These are phyloP conservation scores for Xylogone sp. DNA, from an alignment of 2,329 filamentous ascomycete species.

Conservation along the genomic window DNA sequence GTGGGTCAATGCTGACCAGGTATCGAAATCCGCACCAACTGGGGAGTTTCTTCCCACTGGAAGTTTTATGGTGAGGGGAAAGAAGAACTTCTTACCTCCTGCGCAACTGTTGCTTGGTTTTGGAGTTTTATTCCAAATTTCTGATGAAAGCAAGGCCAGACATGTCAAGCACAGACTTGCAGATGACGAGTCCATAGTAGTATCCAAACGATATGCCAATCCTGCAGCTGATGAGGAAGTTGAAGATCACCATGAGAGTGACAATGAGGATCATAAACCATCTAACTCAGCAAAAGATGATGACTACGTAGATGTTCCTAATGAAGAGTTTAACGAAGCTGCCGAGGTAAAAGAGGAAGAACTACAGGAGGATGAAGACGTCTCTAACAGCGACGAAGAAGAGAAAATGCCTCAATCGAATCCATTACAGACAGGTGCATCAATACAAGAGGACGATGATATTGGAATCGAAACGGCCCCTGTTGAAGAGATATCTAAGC, in stretches of 20 bases:
- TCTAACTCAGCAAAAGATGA: slow-evolving; percentile 13
- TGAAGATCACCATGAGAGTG: background rate
- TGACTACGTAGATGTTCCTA: slow-evolving; percentile 16
- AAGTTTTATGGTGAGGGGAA: slow-evolving; percentile 75
- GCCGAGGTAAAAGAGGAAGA: slow-evolving; percentile 24
- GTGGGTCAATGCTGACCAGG: slow-evolving; percentile 90
- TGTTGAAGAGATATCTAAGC: background rate
- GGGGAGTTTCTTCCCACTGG: slow-evolving; percentile 80
- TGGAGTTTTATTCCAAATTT: slow-evolving; percentile 82
- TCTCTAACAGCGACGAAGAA: slow-evolving; percentile 19
- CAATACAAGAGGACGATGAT: slow-evolving; percentile 1
- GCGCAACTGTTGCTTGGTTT: slow-evolving; percentile 85
- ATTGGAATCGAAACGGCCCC: slow-evolving; percentile 9
- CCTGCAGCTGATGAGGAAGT: background rate
- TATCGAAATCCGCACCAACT: slow-evolving; percentile 76
- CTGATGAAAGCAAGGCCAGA: slow-evolving; percentile 77
- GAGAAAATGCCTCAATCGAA: slow-evolving; percentile 23
- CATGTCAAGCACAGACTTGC: slow-evolving; percentile 71
- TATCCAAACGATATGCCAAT: background rate
- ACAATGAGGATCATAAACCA: background rate
- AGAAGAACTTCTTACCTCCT: slow-evolving; percentile 88
- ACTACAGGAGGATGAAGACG: slow-evolving; percentile 14
- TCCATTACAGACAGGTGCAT: background rate
- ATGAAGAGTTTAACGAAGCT: slow-evolving; percentile 24
- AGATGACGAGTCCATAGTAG: slow-evolving; percentile 20